Evolutionary conservation across 2,329 filamentous ascomycete genomes (phyloP).

Genomic region (Coniella lustricola): DNA sequence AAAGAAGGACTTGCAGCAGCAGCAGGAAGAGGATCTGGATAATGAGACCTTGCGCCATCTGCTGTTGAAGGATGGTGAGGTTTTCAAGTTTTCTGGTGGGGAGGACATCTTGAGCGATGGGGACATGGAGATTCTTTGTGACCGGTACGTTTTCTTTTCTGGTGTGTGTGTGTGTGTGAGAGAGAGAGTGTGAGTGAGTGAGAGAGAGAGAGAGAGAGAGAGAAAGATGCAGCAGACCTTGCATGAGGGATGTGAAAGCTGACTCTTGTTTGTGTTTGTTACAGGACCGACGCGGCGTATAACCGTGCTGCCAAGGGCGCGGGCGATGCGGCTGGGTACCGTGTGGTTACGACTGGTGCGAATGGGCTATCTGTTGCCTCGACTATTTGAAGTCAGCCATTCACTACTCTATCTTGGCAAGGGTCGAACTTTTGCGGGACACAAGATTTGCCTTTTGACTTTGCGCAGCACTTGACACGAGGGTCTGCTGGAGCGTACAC

Average conservation of each 20-base stretch:
- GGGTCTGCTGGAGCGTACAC: no score
- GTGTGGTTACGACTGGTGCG: conserved; percentile 69
- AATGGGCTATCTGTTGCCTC: conserved; percentile 36
- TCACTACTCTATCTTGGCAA: not conserved
- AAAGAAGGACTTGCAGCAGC: conserved; percentile 46
- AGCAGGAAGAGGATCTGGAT: conserved; percentile 52
- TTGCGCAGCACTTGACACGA: no score
- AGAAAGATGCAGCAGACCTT: no score
- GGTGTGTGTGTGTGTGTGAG: no score
- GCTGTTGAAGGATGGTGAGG: conserved; percentile 64
- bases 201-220: no score
- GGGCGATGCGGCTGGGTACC: conserved; percentile 64
- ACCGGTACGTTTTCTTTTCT: conserved; percentile 51
- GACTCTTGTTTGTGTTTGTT: not conserved
- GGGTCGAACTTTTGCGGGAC: no score
- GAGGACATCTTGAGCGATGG: conserved; percentile 64
- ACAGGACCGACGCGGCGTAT: conserved; percentile 52
- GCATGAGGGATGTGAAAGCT: no score
- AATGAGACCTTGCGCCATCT: conserved; percentile 55
- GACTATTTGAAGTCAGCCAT: not conserved
- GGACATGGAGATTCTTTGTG: conserved; percentile 72
- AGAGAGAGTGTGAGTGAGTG: no score
- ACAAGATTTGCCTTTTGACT: no score
- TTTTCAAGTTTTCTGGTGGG: conserved; percentile 51
- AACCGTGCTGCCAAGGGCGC: conserved; percentile 70